Percentiles rank a stretch among this genome's conserved stretches.
Conservation (phyloP, 768 basidiomycete species). For the Mycena albidolilacea region DNA sequence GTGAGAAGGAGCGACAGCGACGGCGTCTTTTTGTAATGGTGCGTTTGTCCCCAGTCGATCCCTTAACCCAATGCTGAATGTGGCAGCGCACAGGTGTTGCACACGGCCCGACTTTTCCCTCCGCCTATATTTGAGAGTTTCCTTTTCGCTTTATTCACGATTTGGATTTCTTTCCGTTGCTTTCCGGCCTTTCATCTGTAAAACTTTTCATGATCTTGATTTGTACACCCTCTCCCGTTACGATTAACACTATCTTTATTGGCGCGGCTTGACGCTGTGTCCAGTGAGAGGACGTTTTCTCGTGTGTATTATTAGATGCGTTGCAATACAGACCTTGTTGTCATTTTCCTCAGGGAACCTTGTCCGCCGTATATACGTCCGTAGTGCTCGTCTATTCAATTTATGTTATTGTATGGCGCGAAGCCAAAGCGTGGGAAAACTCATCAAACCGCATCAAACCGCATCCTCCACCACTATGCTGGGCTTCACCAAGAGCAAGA, state of each 20-base stretch:
- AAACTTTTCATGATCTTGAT: constrained; percentile 37
- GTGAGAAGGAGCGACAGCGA: constrained; percentile 55
- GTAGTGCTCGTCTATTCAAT: too few species aligned
- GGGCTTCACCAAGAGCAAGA: constrained; percentile 38
- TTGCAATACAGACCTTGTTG: constrained; percentile 12
- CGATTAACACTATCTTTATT: constrained; percentile 32
- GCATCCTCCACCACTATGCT: constrained; percentile 36
- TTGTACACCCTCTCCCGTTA: constrained; percentile 34
- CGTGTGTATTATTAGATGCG: constrained; percentile 51
- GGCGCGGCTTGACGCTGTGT: constrained; percentile 50
- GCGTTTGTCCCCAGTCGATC: constrained; percentile 15
- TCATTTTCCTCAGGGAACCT: not conserved
- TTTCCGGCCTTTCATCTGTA: constrained; percentile 32
- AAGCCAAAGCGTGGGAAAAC: constrained; percentile 18
- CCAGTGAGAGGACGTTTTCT: constrained; percentile 40
- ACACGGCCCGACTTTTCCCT: constrained; percentile 12
- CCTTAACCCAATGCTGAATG: constrained; percentile 1
- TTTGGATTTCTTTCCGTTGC: constrained; percentile 19
- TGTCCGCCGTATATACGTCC: too few species aligned
- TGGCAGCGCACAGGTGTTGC: constrained; percentile 11
- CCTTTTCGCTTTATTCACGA: constrained; percentile 25
- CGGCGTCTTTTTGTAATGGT: constrained; percentile 60
- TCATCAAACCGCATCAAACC: constrained; percentile 42
- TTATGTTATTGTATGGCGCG: too few species aligned
- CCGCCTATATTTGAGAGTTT: constrained; percentile 5